These are phyloP conservation scores for Clavispora carvajalis DNA, from an alignment of 805 yeast species.

Conservation along the genomic window DNA sequence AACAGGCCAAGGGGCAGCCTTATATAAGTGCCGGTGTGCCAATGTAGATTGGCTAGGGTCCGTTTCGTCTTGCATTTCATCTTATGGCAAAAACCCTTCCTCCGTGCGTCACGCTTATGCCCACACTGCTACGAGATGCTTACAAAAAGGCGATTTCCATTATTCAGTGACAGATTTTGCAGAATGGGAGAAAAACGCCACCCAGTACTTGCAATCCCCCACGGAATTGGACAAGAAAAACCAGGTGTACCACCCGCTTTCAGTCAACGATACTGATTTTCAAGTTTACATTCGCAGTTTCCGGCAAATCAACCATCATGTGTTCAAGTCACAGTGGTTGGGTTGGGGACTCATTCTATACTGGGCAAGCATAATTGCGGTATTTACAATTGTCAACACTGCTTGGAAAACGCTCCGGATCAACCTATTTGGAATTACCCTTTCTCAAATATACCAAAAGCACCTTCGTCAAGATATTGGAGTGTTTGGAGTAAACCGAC, in stretches of 20 bases:
- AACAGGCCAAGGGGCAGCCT: slow-evolving; percentile 15
- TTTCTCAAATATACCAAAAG: slow-evolving; percentile 8
- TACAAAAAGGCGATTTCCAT: slow-evolving; percentile 9
- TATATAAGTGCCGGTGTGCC: slow-evolving; percentile 16
- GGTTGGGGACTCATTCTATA: slow-evolving; percentile 16
- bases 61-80: slow-evolving; percentile 13
- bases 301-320: slow-evolving; percentile 16
- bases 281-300: slow-evolving; percentile 9
- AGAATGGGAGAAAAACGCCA: slow-evolving; percentile 10
- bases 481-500: slow-evolving; percentile 7
- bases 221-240: slow-evolving; percentile 5
- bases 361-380: slow-evolving; percentile 13
- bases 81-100: slow-evolving; percentile 7
- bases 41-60: slow-evolving; percentile 17
- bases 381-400: slow-evolving; percentile 8
- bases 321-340: slow-evolving; percentile 16
- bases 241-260: slow-evolving; percentile 8
- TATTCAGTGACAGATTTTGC: slow-evolving; percentile 8
- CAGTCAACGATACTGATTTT: slow-evolving; percentile 10
- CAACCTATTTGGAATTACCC: slow-evolving; percentile 5
- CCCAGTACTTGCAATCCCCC: slow-evolving; percentile 10
- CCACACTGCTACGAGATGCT: slow-evolving; percentile 12
- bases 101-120: slow-evolving; percentile 12
- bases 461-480: slow-evolving; percentile 5
- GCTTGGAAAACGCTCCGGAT: slow-evolving; percentile 9